Evolutionary conservation across 2,329 filamentous ascomycete species (phyloP), one percentile per base, ranked within the genome.

Genomic region (Westerdykella ornata): DNA sequence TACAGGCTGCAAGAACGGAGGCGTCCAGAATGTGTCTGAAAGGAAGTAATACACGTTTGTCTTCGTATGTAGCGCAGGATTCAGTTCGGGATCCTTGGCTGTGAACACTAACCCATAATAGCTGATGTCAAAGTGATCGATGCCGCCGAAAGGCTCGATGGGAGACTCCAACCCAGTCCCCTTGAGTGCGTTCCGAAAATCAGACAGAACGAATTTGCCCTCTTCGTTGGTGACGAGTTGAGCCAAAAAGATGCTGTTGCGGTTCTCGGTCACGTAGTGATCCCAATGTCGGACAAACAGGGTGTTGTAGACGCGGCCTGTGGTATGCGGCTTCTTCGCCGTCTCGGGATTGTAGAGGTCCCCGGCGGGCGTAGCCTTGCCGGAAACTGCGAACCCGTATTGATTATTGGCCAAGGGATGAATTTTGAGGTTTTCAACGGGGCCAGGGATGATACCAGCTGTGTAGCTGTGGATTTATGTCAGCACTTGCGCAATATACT

Each of bases 211-310:
- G 38, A 66, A 68, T 35, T 63, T 53, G 31, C 40, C 45, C 11
- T 49, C 45, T 16, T 43, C 46, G 11, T 59, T 50, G 34, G 54
- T 57, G 32, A 44, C 38, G 13, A 92, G 62, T 4, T 76, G 75
- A 22, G 81, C 81, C 20, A 86, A 85, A 74, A 83, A 92, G 19
- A 95, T 73, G 2, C 83, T 76, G 54, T 81, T 83, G 46, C 76
- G 79, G 54, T 85, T 81, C 35, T 81, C 75, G 1, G 76, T 80
- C 18, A 81, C 71, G 67, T 83, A 94, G n/a, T 75, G 66, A 60
- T 94, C 86, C 87, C 87, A 94, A 57, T 94, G 85, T 12, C 87
- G 78, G 19, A 86, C 84, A 56, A 86, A 92, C 18, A 89, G 76
- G 36, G 76, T 78, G 15, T 78, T 79, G 63, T 92, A 92, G 16